phyloP scores from a whole-genome alignment of 345 rosid species.

The Salix caprea region DNA sequence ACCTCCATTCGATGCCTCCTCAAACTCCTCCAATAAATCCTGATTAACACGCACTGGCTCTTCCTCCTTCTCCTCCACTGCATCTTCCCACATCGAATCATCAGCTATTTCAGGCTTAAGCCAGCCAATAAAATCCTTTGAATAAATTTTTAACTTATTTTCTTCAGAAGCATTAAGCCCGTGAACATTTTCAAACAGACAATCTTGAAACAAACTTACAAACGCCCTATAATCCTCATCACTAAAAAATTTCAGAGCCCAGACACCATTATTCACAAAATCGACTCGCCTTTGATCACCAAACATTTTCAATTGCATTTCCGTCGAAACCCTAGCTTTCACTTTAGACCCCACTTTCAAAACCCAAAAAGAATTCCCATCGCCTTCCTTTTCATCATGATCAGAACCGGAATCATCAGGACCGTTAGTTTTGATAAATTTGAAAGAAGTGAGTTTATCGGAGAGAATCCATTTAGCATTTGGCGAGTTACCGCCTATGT shows the following conservation, averaged over 20 bases:
- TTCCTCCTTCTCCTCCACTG: slow-evolving; percentile 32
- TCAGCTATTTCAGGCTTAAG: slow-evolving; percentile 81
- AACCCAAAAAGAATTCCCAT: slow-evolving; percentile 48
- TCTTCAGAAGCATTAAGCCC: slow-evolving; percentile 60
- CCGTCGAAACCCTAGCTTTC: slow-evolving; percentile 61
- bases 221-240: slow-evolving; percentile 66
- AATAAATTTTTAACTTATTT: slow-evolving; percentile 67
- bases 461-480: slow-evolving; percentile 73
- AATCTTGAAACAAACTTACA: slow-evolving; percentile 62
- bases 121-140: slow-evolving; percentile 92
- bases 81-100: slow-evolving; percentile 94
- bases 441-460: slow-evolving; percentile 54
- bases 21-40: slow-evolving; percentile 73
- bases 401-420: slow-evolving; percentile 31
- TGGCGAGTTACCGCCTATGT: slow-evolving; percentile 79
- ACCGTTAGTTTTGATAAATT: slow-evolving; percentile 39
- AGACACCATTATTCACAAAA: slow-evolving; percentile 69
- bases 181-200: slow-evolving; percentile 79
- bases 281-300: slow-evolving; percentile 78
- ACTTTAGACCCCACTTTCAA: slow-evolving; percentile 66
- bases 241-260: slow-evolving; percentile 79
- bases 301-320: slow-evolving; percentile 82
- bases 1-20: slow-evolving; percentile 85
- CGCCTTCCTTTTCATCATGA: slow-evolving; percentile 33
- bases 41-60: slow-evolving; percentile 24